A percentile compares a stretch with the other conserved stretches of the same genome.
phyloP scores from a whole-genome alignment of 257 asterid genomes.

The Solanum clarkiae region DNA sequence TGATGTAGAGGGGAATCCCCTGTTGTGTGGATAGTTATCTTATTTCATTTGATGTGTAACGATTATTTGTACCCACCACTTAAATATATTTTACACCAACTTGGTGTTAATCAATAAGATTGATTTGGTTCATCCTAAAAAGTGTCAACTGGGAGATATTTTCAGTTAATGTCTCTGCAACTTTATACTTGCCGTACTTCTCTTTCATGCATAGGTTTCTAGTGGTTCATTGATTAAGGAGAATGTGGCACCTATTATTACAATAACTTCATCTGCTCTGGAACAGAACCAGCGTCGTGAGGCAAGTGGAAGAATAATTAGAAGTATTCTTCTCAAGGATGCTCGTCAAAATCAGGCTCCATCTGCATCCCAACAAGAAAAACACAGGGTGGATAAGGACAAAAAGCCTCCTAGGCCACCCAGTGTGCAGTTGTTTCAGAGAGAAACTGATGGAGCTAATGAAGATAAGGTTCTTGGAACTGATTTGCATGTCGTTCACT shows the following conservation, averaged over 20 bases:
- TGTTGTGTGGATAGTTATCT: neutral
- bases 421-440: slow-evolving; percentile 34
- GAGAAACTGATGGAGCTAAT: slow-evolving; percentile 34
- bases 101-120: neutral
- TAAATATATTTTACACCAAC: neutral
- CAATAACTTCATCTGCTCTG: slow-evolving; percentile 16
- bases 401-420: slow-evolving; percentile 76
- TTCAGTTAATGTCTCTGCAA: neutral
- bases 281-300: slow-evolving; percentile 66
- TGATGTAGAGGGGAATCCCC: neutral
- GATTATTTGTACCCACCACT: neutral
- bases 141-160: neutral
- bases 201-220: slow-evolving; percentile 16
- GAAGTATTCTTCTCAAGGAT: slow-evolving; percentile 67
- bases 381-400: slow-evolving; percentile 46
- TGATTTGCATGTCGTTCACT: slow-evolving; percentile 24
- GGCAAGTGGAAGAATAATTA: slow-evolving; percentile 69
- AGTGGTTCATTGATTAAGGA: slow-evolving; percentile 31
- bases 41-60: neutral
- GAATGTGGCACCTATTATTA: slow-evolving; percentile 25
- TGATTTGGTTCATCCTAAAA: neutral
- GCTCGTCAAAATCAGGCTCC: slow-evolving; percentile 36
- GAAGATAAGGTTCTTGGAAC: slow-evolving; percentile 39
- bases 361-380: slow-evolving; percentile 35
- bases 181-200: neutral